Conservation (phyloP, 2,329 filamentous ascomycete genomes). For the Sclerotinia spermophila region DNA sequence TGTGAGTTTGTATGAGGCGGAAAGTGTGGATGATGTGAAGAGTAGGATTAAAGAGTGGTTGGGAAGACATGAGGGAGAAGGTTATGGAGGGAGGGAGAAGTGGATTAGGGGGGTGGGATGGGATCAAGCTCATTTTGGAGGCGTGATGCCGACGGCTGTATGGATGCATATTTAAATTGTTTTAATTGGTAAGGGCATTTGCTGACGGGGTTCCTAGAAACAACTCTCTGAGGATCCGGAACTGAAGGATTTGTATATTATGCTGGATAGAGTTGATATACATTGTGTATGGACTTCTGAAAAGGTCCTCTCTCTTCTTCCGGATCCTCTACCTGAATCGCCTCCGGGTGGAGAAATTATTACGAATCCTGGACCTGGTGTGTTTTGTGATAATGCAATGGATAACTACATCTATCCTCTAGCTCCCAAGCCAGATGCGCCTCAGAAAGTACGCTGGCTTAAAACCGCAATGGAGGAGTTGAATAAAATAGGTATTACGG, state of each 20-base stretch:
- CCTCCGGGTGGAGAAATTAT: constrained; percentile 63
- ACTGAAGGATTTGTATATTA: constrained; percentile 57
- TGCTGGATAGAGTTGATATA: constrained; percentile 67
- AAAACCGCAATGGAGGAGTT: constrained; percentile 58
- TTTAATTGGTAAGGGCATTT: background rate
- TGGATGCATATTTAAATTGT: constrained; percentile 41
- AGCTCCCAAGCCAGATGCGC: constrained; percentile 54
- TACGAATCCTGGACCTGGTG: constrained; percentile 57
- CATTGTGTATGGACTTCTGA: constrained; percentile 69
- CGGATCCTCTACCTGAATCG: constrained; percentile 44
- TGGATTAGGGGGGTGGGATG: constrained; percentile 68
- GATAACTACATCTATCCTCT: constrained; percentile 50
- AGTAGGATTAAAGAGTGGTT: constrained; percentile 51
- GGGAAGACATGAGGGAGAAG: constrained; percentile 47
- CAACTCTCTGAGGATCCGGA: constrained; percentile 52
- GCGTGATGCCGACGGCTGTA: constrained; percentile 57
- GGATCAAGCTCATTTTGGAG: constrained; percentile 63
- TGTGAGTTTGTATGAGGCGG: constrained; percentile 58
- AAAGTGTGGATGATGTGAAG: constrained; percentile 53
- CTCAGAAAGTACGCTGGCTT: constrained; percentile 53
- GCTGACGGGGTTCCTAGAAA: constrained; percentile 30
- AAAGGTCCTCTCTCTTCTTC: constrained; percentile 58
- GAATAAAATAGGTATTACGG: constrained; percentile 63
- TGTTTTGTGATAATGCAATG: constrained; percentile 74
- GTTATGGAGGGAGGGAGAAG: constrained; percentile 45